A percentile compares a stretch with the other conserved stretches of the same genome.
Evolutionary conservation across 176 grass and related monocot species (phyloP).

Genomic region (Ensete glaucum): DNA sequence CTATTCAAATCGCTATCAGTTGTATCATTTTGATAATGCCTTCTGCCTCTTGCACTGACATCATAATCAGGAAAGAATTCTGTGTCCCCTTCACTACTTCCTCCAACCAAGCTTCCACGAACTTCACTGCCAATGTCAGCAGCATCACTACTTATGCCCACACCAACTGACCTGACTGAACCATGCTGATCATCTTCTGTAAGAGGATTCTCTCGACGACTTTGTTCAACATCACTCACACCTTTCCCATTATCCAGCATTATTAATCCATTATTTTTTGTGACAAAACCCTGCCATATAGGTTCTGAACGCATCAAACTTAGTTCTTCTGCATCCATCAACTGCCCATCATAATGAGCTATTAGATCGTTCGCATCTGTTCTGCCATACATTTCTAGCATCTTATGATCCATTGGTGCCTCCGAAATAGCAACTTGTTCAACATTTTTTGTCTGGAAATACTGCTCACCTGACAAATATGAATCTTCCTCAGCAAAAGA

Average conservation of each 20-base stretch:
- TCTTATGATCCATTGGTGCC: constrained; percentile 35
- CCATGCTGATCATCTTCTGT: constrained; percentile 17
- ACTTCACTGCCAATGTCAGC: constrained; percentile 23
- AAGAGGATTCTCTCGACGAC: not conserved
- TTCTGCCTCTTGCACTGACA: constrained; percentile 49
- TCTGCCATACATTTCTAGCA: not conserved
- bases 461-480: constrained; percentile 81
- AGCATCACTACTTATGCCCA: constrained; percentile 24
- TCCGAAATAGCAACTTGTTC: constrained; percentile 41
- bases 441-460: constrained; percentile 42
- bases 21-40: constrained; percentile 35
- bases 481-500: constrained; percentile 96
- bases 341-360: constrained; percentile 74
- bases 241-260: constrained; percentile 60
- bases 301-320: constrained; percentile 95
- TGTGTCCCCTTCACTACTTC: constrained; percentile 17
- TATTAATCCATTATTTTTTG: constrained; percentile 72
- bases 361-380: constrained; percentile 70
- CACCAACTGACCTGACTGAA: constrained; percentile 22
- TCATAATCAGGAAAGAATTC: constrained; percentile 37
- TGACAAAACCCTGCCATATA: constrained; percentile 93
- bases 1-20: not conserved
- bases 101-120: constrained; percentile 59
- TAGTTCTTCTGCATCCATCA: constrained; percentile 89
- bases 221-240: not conserved